Conservation (phyloP, 2,329 filamentous ascomycete genomes). For the Curvularia verruculosa region DNA sequence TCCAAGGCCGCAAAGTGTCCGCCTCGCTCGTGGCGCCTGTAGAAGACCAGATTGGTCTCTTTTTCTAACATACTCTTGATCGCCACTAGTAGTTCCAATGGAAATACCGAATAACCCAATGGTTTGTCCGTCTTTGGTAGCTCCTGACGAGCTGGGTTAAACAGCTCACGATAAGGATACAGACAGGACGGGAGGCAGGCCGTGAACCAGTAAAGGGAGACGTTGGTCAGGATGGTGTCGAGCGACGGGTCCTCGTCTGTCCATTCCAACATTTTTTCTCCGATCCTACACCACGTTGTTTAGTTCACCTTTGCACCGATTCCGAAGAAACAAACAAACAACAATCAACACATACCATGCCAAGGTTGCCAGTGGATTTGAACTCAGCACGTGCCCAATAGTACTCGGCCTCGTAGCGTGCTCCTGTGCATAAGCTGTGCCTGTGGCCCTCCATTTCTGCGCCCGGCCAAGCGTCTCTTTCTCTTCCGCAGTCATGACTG, state of each 20-base stretch:
- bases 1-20: slow-evolving; percentile 63
- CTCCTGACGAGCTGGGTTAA: slow-evolving; percentile 16
- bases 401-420: slow-evolving; percentile 64
- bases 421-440: slow-evolving; percentile 58
- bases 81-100: slow-evolving; percentile 50
- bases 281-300: slow-evolving; percentile 48
- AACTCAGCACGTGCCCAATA: slow-evolving; percentile 61
- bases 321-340: too few species aligned
- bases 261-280: slow-evolving; percentile 65
- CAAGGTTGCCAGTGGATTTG: slow-evolving; percentile 63
- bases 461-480: slow-evolving; percentile 18
- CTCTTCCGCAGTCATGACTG: slow-evolving; percentile 27
- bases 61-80: slow-evolving; percentile 48
- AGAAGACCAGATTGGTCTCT: slow-evolving; percentile 49
- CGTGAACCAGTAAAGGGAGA: slow-evolving; percentile 65
- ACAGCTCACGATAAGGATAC: slow-evolving; percentile 55
- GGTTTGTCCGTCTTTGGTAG: slow-evolving; percentile 43
- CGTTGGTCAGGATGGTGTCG: slow-evolving; percentile 57
- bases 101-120: slow-evolving; percentile 54
- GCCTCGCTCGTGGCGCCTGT: slow-evolving; percentile 52
- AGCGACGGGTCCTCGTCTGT: slow-evolving; percentile 52
- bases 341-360: slow-evolving; percentile 56
- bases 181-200: slow-evolving; percentile 53
- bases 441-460: slow-evolving; percentile 48
- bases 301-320: background rate